Evolutionary conservation across 2,329 filamentous ascomycete genomes (phyloP).

Genomic region (Nothophaeocryptopus gaeumannii): DNA sequence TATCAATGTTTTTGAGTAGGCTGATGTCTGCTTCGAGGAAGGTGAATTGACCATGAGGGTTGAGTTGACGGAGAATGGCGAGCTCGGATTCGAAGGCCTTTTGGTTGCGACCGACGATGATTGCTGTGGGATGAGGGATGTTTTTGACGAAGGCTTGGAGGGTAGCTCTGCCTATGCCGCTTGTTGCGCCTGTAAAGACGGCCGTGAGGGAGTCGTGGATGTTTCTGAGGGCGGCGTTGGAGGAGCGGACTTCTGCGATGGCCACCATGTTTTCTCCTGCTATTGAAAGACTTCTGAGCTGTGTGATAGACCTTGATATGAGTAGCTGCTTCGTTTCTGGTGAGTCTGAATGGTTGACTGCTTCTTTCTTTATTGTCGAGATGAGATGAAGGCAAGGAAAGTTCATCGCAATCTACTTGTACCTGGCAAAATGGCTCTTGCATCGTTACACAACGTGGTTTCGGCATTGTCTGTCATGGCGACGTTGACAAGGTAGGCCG

Average conservation of each 20-base stretch:
- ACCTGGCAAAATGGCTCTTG: too few relatives aligned
- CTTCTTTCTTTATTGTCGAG: too few relatives aligned
- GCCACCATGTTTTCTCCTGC: constrained; percentile 11
- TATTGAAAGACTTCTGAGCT: too few relatives aligned
- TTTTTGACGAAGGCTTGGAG: constrained; percentile 21
- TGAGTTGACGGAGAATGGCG: constrained; percentile 7
- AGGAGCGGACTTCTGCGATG: constrained; percentile 11
- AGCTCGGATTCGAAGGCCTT: constrained; percentile 12
- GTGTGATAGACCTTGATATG: too few relatives aligned
- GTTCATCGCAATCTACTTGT: too few relatives aligned
- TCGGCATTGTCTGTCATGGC: too few relatives aligned
- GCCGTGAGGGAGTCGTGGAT: constrained; percentile 15
- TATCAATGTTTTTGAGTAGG: constrained; percentile 37
- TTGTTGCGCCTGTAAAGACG: constrained; percentile 27
- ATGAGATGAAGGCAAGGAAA: too few relatives aligned
- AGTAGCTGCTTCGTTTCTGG: too few relatives aligned
- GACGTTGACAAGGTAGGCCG: too few relatives aligned
- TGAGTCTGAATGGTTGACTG: too few relatives aligned
- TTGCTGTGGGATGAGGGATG: constrained; percentile 16
- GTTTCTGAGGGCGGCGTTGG: constrained; percentile 12
- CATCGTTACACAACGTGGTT: too few relatives aligned
- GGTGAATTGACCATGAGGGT: constrained; percentile 14
- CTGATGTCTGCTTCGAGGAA: constrained; percentile 34
- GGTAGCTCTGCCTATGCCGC: constrained; percentile 25
- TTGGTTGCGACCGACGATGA: constrained; percentile 24